A percentile compares a stretch with the other conserved stretches of the same genome.
Evolutionary conservation across 1,284 basidiomycete species (phyloP).

Genomic region (Cryptococcus sp.): DNA sequence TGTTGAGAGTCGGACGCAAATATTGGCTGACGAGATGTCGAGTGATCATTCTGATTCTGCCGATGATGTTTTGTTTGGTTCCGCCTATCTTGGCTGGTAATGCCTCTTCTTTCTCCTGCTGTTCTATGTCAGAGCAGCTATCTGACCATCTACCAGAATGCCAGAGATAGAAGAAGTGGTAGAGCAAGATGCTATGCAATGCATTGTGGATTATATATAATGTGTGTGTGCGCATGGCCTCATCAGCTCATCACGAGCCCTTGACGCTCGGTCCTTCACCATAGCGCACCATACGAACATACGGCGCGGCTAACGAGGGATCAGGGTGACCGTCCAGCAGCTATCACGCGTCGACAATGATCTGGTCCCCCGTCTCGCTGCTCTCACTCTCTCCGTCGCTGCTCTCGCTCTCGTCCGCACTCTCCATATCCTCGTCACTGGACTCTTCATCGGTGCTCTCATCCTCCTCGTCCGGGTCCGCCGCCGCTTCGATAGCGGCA

Average conservation of each 20-base stretch:
- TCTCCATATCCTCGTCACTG: background rate
- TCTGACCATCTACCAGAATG: no score
- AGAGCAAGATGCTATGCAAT: no score
- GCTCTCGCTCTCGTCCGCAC: background rate
- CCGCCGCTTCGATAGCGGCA: no score
- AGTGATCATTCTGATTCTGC: no score
- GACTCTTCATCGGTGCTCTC: background rate
- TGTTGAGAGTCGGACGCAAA: no score
- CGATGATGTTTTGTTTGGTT: no score
- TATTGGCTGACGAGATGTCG: no score
- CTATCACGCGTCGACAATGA: conserved; percentile 6
- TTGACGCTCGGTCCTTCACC: background rate
- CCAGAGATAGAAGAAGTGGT: no score
- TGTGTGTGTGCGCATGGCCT: background rate
- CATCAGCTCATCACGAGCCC: background rate
- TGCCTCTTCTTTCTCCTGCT: no score
- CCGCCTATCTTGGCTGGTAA: no score
- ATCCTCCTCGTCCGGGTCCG: background rate
- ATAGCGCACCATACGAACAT: background rate
- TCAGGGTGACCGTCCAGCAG: background rate
- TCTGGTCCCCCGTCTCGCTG: conserved; percentile 8
- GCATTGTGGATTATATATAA: no score
- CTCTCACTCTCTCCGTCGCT: conserved; percentile 12
- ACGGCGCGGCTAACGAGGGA: background rate
- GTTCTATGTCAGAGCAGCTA: no score